phyloP scores from a whole-genome alignment of 2,329 filamentous ascomycete genomes.

The Aspergillus sp. region DNA sequence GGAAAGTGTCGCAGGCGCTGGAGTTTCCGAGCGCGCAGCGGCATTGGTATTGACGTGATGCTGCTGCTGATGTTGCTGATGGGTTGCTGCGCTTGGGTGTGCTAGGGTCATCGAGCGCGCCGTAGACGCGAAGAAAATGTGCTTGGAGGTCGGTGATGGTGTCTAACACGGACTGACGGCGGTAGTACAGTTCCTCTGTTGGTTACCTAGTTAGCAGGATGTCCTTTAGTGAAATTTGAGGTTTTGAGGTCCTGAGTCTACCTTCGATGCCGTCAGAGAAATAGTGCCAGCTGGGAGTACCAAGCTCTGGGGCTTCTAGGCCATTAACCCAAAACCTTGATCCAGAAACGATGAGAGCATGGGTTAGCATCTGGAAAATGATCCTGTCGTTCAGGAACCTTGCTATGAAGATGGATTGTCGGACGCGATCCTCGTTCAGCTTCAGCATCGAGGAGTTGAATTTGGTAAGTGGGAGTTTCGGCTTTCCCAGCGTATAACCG shows the following conservation, averaged over 20 bases:
- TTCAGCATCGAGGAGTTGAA: conserved; percentile 29
- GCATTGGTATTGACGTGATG: conserved; percentile 37
- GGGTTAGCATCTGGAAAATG: conserved; percentile 32
- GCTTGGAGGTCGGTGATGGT: conserved; percentile 45
- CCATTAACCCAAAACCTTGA: conserved; percentile 38
- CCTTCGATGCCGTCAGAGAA: conserved; percentile 42
- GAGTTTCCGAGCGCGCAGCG: conserved; percentile 43
- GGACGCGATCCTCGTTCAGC: conserved; percentile 39
- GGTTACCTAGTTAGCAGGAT: conserved; percentile 8
- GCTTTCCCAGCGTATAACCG: conserved; percentile 33
- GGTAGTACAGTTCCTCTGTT: conserved; percentile 44
- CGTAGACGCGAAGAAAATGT: conserved; percentile 42
- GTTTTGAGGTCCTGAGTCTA: conserved; percentile 18
- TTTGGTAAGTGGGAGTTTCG: conserved; percentile 23
- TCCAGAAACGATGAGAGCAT: conserved; percentile 37
- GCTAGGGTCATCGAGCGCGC: conserved; percentile 33
- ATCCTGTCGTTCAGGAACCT: conserved; percentile 29
- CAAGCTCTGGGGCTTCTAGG: conserved; percentile 21
- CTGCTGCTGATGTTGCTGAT: conserved; percentile 7
- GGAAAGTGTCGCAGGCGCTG: conserved; percentile 45
- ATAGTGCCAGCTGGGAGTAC: conserved; percentile 36
- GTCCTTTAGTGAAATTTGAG: too few relatives aligned
- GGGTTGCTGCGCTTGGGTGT: conserved; percentile 16
- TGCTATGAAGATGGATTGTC: conserved; percentile 41
- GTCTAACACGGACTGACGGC: conserved; percentile 42